Evolutionary conservation across 2,329 filamentous ascomycete genomes (phyloP), one percentile per base, ranked within the genome.

Genomic region (Dothideomycetes sp.): DNA sequence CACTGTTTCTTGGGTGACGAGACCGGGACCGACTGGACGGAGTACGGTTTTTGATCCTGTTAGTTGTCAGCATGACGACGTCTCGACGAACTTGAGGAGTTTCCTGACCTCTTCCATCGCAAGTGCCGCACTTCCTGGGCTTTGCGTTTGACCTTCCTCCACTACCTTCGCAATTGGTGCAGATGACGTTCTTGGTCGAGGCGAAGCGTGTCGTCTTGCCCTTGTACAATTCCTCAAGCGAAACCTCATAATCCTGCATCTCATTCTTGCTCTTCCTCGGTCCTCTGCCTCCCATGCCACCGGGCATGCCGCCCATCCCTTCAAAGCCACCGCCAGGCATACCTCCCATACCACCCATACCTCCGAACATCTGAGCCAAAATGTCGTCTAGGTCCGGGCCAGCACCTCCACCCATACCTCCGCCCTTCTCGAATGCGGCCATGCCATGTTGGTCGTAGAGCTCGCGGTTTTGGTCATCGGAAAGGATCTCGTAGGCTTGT

Each of bases 201-300:
- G 86, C 80, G 61, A 98, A 95, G 66, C 93, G 91, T 57, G 94
- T 91, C 1, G 91, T 95, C 72, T 96, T 95, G 55, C 91, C 91
- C 67, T 94, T 95, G 74, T 96, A 98, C 22, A 98, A 72, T 63
- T 98, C 91, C 61, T 96, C 91, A 45, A 98, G 67, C 2, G 79
- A 83, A 44, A 96, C 84, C 59, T 87, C 80, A 65, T 98, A 96
- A 53, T 85, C 77, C 55, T 94, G 85, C 59, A 94, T 82, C 62
- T 95, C 89, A 51, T 88, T 80, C 39, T 75, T 78, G 32, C 89
- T 87, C 53, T 79, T 82, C 45, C 80, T 71, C 17, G 80, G 79
- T 28, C 44, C 41, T 19, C 44, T 50, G 73, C 70, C 49, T 11
- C 30, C 43, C 22, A 35, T 30, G 4, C 40, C 39, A 15, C 34